Conservation (phyloP, 2,329 filamentous ascomycete species). For the Xylariaceae sp. region DNA sequence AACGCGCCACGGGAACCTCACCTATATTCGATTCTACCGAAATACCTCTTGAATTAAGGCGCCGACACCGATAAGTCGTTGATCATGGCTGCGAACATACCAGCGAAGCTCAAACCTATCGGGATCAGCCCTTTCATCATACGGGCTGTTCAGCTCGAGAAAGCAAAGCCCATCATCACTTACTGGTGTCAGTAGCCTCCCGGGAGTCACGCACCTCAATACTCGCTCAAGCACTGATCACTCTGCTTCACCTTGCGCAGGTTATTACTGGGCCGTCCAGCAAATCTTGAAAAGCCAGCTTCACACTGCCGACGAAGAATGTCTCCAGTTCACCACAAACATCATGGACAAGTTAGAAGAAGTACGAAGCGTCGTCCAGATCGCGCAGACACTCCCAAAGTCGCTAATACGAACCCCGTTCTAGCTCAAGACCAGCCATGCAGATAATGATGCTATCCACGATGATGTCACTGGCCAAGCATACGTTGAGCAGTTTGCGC, state of each 20-base stretch:
- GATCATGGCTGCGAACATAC: constrained; percentile 67
- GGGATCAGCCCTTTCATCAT: constrained; percentile 81
- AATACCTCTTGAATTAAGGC: too few species aligned
- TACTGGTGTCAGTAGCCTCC: constrained; percentile 76
- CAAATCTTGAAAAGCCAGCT: constrained; percentile 79
- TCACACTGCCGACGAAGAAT: constrained; percentile 72
- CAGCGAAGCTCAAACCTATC: constrained; percentile 67
- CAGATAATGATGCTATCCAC: constrained; percentile 72
- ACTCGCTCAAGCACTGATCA: neutral
- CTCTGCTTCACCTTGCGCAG: constrained; percentile 41
- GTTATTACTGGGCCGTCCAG: constrained; percentile 88
- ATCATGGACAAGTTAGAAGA: constrained; percentile 90
- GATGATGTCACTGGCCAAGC: constrained; percentile 85
- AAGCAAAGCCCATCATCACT: constrained; percentile 77
- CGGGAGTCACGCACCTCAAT: neutral
- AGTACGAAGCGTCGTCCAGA: constrained; percentile 37
- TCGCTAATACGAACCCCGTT: too few species aligned
- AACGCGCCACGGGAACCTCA: too few species aligned
- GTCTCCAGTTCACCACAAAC: constrained; percentile 70
- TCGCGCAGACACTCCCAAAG: too few species aligned
- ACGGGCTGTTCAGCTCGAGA: constrained; percentile 78
- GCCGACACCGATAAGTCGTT: too few species aligned
- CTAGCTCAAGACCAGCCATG: constrained; percentile 66
- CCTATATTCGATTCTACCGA: too few species aligned
- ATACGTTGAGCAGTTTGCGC: constrained; percentile 89